Base-by-base conservation (phyloP, 2,329 filamentous ascomycete genomes). In the Lasiodiplodia hormozganensis region DNA sequence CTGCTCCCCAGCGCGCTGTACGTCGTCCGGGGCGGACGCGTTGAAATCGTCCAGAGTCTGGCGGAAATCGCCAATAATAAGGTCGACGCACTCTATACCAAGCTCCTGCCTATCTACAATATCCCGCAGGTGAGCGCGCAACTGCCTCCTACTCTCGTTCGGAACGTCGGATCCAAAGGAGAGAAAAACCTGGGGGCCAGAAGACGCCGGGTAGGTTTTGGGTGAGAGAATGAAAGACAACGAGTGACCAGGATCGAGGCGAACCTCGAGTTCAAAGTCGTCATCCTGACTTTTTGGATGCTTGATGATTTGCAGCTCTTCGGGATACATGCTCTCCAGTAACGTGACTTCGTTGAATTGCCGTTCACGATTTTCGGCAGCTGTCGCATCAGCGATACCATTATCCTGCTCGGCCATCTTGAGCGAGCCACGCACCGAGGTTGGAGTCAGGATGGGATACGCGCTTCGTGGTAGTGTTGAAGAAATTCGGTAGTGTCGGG, bases 21-120 rank as follows among this genome's bases (percentile, higher is more conserved):
- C n/a, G 38, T 40, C 40, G 10, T 69, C 65, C 25, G 68, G 43
- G 49, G 69, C 66, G 25, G 71, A 62, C 12, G 49, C 47, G 31
- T 58, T 69, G 16, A 68, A 34, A 28, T 62, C 67, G 62, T 70
- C 68, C 31, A 72, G 53, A 11, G 69, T 38, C n/a, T 70, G 40
- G 57, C 67, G 62, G 16, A 68, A 62, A 23, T 68, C 66, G 12
- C 57, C 49, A 28, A 68, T 51, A 23, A 68, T 64, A n/a, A 64
- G 58, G n/a, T 68, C 66, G 14, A 68, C 66, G 18, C 66, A 64
- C 25, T 68, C 57, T 36, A 64, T 64, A 1, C 58, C 66, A 16
- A 51, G 49, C 34, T 62, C 66, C 23, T 68, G 66, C 21, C 38
- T 25, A 2, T 57, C 49, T 8, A 62, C 47, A 36, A 67, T 62